Base-by-base conservation (phyloP, 2,329 filamentous ascomycete genomes). In the Talaromyces sp. region DNA sequence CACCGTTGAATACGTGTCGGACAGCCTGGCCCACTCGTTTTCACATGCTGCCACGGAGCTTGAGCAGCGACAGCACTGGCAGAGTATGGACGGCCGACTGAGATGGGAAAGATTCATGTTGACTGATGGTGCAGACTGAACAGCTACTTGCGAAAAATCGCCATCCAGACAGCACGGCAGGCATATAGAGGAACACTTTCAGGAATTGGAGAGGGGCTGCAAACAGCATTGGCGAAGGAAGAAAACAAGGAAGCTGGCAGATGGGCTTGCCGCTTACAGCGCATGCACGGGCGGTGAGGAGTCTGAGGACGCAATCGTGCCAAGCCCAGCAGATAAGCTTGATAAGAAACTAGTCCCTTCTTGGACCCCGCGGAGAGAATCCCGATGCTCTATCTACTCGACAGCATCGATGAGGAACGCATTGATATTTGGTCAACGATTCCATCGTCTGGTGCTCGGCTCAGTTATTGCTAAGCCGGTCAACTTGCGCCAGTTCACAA, bases 21-120 rank as follows among this genome's bases (percentile, higher is more conserved):
- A 73, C n/a, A 75, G 61, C 54, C 67, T 72, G 9, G 69, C 71
- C 72, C 72, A 75, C 59, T 74, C 72, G 54, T 75, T 75, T 64
- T 75, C 72, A 19, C 74, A 64, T n/a, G 69, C 72, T 4, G 71
- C 72, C 50, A 75, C 63, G 25, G 72, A 73, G 62, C 72, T 74
- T n/a, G 70, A 73, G 59, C 72, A 75, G 51, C 70, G 67, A 22
- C 65, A 64, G 56, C 72, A 75, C 61, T 73, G 71, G 53, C 69
- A 67, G 17, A 73, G 61, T n/a, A 75, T 69, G n/a, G 71, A 70
- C 8, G 72, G 71, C 25, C 71, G 66, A 33, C 68, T 68, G 5
- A 74, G 65, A 59, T 62, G 65, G 31, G 68, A 65, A n/a, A 74
- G 62, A 63, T 71, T 70, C 71, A 74, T 74, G 17, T 37, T 57